These are phyloP conservation scores for Pholiota adiposa DNA, from an alignment of 1,284 basidiomycete genomes.

Conservation along the genomic window DNA sequence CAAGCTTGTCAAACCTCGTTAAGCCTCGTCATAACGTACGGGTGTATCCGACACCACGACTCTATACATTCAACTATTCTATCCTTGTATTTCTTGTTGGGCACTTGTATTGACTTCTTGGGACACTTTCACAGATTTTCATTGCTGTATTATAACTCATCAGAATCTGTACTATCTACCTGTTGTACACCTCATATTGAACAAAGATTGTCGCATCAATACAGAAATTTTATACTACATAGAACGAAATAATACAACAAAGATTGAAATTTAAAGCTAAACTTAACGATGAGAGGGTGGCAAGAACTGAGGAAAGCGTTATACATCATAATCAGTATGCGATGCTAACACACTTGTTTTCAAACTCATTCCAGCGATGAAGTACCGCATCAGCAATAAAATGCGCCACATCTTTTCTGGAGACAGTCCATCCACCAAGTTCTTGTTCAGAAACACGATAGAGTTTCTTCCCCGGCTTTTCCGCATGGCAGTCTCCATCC, in stretches of 20 bases:
- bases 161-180: neutral
- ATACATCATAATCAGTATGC: slow-evolving; percentile 9
- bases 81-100: neutral
- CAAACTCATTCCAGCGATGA: slow-evolving; percentile 54
- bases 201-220: too few species aligned
- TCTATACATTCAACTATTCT: neutral
- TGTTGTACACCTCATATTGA: too few species aligned
- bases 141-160: neutral
- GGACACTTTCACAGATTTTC: neutral
- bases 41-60: neutral
- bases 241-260: too few species aligned
- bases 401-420: slow-evolving; percentile 66
- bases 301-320: too few species aligned
- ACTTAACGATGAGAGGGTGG: too few species aligned
- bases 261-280: too few species aligned
- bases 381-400: slow-evolving; percentile 59
- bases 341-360: slow-evolving; percentile 41
- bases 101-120: neutral
- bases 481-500: slow-evolving; percentile 54
- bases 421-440: slow-evolving; percentile 54
- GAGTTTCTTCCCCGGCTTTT: slow-evolving; percentile 31
- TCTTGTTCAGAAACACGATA: slow-evolving; percentile 46
- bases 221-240: neutral
- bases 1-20: slow-evolving; percentile 13
- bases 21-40: neutral